Evolutionary conservation across 148 eudicot genomes (phyloP), one percentile per base, ranked within the genome.

Genomic region (Gaultheria prostrata): DNA sequence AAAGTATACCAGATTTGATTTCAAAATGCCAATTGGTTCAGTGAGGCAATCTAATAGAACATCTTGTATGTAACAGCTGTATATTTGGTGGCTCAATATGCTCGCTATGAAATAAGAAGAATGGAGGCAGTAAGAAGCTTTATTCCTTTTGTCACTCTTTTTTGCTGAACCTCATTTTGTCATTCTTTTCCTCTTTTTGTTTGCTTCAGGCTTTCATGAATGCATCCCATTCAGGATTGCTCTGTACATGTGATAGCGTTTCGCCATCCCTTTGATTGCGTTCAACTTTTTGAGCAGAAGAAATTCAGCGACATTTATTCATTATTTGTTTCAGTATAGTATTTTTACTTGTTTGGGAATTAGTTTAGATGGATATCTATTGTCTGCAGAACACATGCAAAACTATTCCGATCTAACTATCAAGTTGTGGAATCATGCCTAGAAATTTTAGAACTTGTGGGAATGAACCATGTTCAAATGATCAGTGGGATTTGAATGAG

Each of bases 71-170:
- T 83, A 63, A 84, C 99, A 96, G 99, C 98, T 87, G 98, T 96
- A 21, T 94, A 90, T 92, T 83, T 96, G 85, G 94, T 94, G 81
- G 99, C 98, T 85, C 88, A 87, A 75, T 96, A 94, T 90, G 91
- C 98, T 84, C 94, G 94, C 85, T 81, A 87, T 67, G 95, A 94
- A 78, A 94, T 93, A 86, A 90, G 85, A 88, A 90, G 83, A 85
- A 92, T 94, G 95, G 98, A 94, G 54, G 98, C 93, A 90, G 98
- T 94, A 93, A 87, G 82, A 70, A 46, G 53, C 39, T 39, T 77
- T 12, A 3, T 51, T 69, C 51, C 32, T 82, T 33, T 46, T 77
- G 33, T 48, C 24, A 59, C 57, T 85, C 30, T 26, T 81, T 28
- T n/a, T 56, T 6, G 15, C 43, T 84, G 6, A 18, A 21, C 46